Percentiles rank a stretch among this genome's conserved stretches.
Evolutionary conservation across 2,329 filamentous ascomycete genomes (phyloP).

Genomic region (Phaeophleospora eucalypticola): DNA sequence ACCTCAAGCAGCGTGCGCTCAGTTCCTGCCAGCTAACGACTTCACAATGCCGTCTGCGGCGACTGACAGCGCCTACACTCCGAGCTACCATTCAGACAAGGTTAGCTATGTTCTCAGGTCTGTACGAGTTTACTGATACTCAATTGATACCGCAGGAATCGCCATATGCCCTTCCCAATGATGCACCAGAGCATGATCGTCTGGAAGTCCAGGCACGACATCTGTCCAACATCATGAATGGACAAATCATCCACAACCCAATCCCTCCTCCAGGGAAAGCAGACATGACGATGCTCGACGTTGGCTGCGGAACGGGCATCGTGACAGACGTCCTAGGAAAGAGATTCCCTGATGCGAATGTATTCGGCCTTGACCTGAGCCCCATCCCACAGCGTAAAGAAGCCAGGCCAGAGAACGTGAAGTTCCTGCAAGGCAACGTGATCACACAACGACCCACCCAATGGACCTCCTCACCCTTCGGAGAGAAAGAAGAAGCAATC

Average conservation of each 20-base stretch:
- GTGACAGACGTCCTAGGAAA: constrained; percentile 25
- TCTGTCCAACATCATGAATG: constrained; percentile 20
- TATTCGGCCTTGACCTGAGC: constrained; percentile 35
- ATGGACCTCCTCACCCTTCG: constrained; percentile 1
- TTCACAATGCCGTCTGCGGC: too few relatives aligned
- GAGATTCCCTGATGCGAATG: constrained; percentile 24
- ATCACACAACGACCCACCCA: not conserved
- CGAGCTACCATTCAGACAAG: not conserved
- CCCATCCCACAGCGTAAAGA: constrained; percentile 21
- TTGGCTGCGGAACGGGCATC: constrained; percentile 29
- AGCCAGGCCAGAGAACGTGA: constrained; percentile 6
- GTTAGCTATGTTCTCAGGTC: too few relatives aligned
- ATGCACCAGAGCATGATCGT: constrained; percentile 18
- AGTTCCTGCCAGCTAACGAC: too few relatives aligned
- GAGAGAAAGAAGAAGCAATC: not conserved
- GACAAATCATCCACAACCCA: constrained; percentile 21
- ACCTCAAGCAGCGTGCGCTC: too few relatives aligned
- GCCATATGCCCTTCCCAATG: constrained; percentile 10
- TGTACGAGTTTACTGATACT: too few relatives aligned
- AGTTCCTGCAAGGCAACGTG: constrained; percentile 15
- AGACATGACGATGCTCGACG: constrained; percentile 27
- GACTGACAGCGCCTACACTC: not conserved
- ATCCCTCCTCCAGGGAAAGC: constrained; percentile 3
- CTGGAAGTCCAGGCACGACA: constrained; percentile 20
- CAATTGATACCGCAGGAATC: not conserved